Base-by-base conservation (phyloP, 2,329 filamentous ascomycete species). In the Fusarium nematophilum region DNA sequence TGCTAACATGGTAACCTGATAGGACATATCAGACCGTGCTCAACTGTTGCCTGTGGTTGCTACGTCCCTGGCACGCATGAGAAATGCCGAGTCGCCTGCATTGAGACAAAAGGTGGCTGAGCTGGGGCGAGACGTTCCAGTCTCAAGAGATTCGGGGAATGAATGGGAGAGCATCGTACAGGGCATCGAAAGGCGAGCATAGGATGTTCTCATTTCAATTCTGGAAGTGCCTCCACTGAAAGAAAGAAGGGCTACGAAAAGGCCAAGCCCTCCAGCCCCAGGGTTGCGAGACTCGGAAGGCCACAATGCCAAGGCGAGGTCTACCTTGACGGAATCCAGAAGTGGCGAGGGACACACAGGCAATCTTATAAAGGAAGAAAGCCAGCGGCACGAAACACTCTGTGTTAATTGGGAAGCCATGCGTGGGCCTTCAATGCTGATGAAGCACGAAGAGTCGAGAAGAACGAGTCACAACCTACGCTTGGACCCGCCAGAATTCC, bases 71-170 rank as follows among this genome's bases (percentile, higher is more conserved):
- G 61, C 69, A 14, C 64, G 73, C 11, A 70, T 78, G 72, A 65
- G 44, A 18, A 56, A 67, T 39, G 72, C 74, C 9, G 72, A 78
- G 55, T 76, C 76, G 6, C 72, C 74, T 3, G 57, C 53, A 17
- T 55, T 76, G 13, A 71, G 73, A 37, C 68, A 70, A 40, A 74
- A 73, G 40, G 45, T 72, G 13, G 33, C 55, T 4, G 23, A 34
- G 30, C 36, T 60, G 30, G 67, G 2, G 34, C 18, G 17, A 10
- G 21, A 17, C 13, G 2, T 21, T 6, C 10, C 4, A 18, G 25
- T 17, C n/a, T 10, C 14, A 30, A 26, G 14, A 33, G 17, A 23
- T 18, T 13, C 31, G 3, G 8, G 8, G 9, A 25, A 31, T n/a
- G 34, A 43, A 29, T 37, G 21, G 33, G 25, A 27, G 6, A 38